A percentile compares a stretch with the other conserved stretches of the same genome.
Evolutionary conservation across 176 grass and related monocot genomes (phyloP).

Genomic region (Rhynchospora breviuscula): DNA sequence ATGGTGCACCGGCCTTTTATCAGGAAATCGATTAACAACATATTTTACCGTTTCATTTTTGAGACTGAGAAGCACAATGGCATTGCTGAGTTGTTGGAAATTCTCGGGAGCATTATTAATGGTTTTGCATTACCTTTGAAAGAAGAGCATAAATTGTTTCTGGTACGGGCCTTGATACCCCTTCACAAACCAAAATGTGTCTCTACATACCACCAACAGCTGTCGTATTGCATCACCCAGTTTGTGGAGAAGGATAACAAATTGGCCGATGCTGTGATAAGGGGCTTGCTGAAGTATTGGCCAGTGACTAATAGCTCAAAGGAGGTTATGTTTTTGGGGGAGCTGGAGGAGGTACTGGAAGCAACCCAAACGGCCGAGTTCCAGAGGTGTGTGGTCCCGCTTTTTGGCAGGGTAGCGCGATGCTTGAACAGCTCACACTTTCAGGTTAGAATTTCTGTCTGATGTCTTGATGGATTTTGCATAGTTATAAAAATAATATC

Average conservation of each 20-base stretch:
- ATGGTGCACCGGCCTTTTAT: conserved; percentile 98
- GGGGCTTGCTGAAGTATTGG: conserved; percentile 96
- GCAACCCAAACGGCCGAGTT: conserved; percentile 88
- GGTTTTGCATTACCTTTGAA: conserved; percentile 93
- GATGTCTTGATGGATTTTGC: conserved; percentile 2
- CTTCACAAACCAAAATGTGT: conserved; percentile 97
- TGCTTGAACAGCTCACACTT: conserved; percentile 94
- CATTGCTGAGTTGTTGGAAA: conserved; percentile 84
- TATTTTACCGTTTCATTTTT: conserved; percentile 94
- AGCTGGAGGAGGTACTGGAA: conserved; percentile 93
- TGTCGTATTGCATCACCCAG: conserved; percentile 88
- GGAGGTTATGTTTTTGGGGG: conserved; percentile 97
- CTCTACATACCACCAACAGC: conserved; percentile 80
- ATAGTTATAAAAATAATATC: conserved; percentile 10
- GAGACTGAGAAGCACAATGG: conserved; percentile 94
- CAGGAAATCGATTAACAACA: conserved; percentile 95
- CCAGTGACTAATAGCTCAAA: conserved; percentile 97
- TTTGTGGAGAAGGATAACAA: conserved; percentile 99
- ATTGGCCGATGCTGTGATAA: conserved; percentile 85
- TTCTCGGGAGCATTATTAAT: conserved; percentile 93
- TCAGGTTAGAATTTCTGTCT: conserved; percentile 56
- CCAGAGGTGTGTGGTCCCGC: conserved; percentile 78
- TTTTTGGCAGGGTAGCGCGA: conserved; percentile 59
- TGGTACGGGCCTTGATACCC: conserved; percentile 81
- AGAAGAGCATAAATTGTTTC: conserved; percentile 96